Evolutionary conservation across 495 filamentous ascomycete genomes (phyloP), one percentile per base, ranked within the genome.

Genomic region (Tuber aestivum): DNA sequence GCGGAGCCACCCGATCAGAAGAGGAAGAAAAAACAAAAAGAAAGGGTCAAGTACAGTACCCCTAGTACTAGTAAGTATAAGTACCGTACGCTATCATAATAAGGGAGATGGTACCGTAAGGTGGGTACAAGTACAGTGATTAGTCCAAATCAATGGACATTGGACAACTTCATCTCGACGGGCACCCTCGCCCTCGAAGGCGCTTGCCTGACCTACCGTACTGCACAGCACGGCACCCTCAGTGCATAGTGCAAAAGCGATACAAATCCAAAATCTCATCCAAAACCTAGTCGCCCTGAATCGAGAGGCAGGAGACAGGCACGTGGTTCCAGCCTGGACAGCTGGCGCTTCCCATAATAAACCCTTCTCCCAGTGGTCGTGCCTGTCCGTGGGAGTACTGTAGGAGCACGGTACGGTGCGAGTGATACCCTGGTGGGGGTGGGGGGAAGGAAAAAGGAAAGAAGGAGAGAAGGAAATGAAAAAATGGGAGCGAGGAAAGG

Each of bases 361-460:
- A 32, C 56, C 7, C 2, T 35, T 65, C 35, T 35, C 35, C 27
- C 56, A 14, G 56, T 6, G 16, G 56, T 65, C 27, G 32, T 65
- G 72, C 72, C 74, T 79, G 74, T 70, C 76, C 69, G 45, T 74
- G 72, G n/a, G n/a, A n/a, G n/a, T 72, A 76, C 37, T n/a, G 78
- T 48, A 70, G 72, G 72, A 70, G 78, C 56, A 1, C n/a, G n/a
- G n/a, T 40, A 20, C 10, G n/a, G 78, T 48, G 71, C 72, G 69
- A 70, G 75, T 69, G 72, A 79, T 72, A 71, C 40, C 69, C 72
- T 70, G 72, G 75, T 77, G 76, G 74, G 78, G 76, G 42, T 18
- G 16, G 42, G 42, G 42, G 12, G 42, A 44, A 10, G 16, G 10
- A 44, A 44, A 44, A 44, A 10, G 42, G 42, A 44, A 16, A 6